These are phyloP conservation scores for Cercophora sp. DNA, from an alignment of 495 filamentous ascomycete genomes.

Conservation along the genomic window DNA sequence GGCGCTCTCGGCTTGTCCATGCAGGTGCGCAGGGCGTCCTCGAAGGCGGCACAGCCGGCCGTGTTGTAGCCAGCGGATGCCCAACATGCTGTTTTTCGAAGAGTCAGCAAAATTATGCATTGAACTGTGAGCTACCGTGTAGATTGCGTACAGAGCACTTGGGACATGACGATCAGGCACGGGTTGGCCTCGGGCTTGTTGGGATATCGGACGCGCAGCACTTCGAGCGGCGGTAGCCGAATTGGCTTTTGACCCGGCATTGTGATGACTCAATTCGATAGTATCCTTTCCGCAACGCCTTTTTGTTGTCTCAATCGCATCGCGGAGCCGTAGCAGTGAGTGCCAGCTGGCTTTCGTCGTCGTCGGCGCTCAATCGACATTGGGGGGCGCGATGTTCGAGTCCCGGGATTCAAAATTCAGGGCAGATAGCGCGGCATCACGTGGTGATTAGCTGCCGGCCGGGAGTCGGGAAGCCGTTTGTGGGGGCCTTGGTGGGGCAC, in stretches of 20 bases:
- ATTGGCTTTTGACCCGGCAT: slow-evolving; percentile 50
- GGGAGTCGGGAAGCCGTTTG: background rate
- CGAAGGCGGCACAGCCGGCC: slow-evolving; percentile 73
- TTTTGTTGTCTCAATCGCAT: slow-evolving; percentile 20
- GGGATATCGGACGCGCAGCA: slow-evolving; percentile 78
- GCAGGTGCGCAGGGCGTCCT: slow-evolving; percentile 79
- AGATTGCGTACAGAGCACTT: slow-evolving; percentile 74
- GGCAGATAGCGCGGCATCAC: slow-evolving; percentile 22
- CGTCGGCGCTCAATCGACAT: background rate
- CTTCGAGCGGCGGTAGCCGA: slow-evolving; percentile 80
- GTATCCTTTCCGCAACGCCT: no score
- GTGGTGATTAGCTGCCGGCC: slow-evolving; percentile 21
- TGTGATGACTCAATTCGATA: background rate
- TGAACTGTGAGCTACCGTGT: background rate
- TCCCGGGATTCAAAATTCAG: slow-evolving; percentile 1
- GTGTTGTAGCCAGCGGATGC: slow-evolving; percentile 75
- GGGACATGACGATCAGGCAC: slow-evolving; percentile 79
- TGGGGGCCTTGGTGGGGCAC: no score
- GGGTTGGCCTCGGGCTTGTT: slow-evolving; percentile 72
- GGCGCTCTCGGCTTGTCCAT: slow-evolving; percentile 81
- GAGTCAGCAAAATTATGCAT: background rate
- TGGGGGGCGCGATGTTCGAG: background rate
- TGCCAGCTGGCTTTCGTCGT: slow-evolving; percentile 1
- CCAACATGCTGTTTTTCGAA: slow-evolving; percentile 72
- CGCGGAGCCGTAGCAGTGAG: slow-evolving; percentile 8